phyloP scores from a whole-genome alignment of 176 grass and related monocot species.

The Hordeum vulgare region MorexV3_pseudomolecules_assembly NC_058523.1:527604951-527605450 shows the following conservation, averaged over 20 bases:
- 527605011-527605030: not conserved
- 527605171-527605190: too few relatives aligned
- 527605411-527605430: not conserved
- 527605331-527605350: constrained; percentile 22
- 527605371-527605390: not conserved
- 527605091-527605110: too few relatives aligned
- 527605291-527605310: constrained; percentile 18
- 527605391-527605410: not conserved
- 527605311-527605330: constrained; percentile 38
- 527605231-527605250: not conserved
- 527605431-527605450: too few relatives aligned
- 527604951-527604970: not conserved
- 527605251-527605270: not conserved
- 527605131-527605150: not conserved
- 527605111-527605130: not conserved
- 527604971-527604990: constrained; percentile 31
- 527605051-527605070: not conserved
- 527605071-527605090: too few relatives aligned
- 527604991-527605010: not conserved
- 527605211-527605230: not conserved
- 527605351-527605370: not conserved
- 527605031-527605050: not conserved
- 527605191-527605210: not conserved
- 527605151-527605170: too few relatives aligned
- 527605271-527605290: not conserved